Evolutionary conservation across 1,284 basidiomycete species (phyloP).

Genomic region (Malassezia vespertilionis): DNA sequence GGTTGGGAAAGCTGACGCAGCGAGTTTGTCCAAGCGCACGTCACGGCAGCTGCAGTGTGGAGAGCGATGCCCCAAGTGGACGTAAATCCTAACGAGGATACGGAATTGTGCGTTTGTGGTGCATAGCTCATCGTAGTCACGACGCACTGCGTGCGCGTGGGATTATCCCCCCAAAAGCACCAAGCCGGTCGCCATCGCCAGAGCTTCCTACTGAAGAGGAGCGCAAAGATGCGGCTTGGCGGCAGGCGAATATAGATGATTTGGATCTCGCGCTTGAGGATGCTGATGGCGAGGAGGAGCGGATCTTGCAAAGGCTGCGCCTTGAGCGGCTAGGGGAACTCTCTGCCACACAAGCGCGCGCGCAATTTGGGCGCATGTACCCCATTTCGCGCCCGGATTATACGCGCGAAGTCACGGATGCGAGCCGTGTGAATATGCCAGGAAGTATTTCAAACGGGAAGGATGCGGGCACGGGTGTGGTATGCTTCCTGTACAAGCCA

Average conservation of each 20-base stretch:
- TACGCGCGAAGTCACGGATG: conserved; percentile 85
- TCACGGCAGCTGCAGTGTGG: too few relatives aligned
- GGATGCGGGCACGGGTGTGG: conserved; percentile 63
- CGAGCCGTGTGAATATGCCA: conserved; percentile 55
- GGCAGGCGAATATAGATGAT: conserved; percentile 28
- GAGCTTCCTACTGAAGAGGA: conserved; percentile 28
- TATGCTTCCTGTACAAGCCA: conserved; percentile 81
- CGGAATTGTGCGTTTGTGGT: conserved; percentile 29
- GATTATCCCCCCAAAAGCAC: conserved; percentile 42
- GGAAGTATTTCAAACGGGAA: conserved; percentile 25
- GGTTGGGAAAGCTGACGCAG: too few relatives aligned
- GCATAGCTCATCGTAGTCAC: conserved; percentile 19
- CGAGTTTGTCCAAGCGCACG: too few relatives aligned
- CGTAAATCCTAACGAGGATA: conserved; percentile 35
- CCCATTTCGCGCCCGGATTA: conserved; percentile 88
- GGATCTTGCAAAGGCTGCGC: conserved; percentile 62
- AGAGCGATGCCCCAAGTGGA: conserved; percentile 28
- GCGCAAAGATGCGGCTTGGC: conserved; percentile 20
- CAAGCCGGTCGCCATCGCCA: conserved; percentile 42
- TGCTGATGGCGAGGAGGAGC: conserved; percentile 59
- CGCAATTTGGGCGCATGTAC: conserved; percentile 69
- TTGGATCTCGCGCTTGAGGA: conserved; percentile 32
- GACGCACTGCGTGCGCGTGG: conserved; percentile 42
- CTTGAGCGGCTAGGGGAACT: conserved; percentile 62
- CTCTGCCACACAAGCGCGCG: conserved; percentile 56